Conservation (phyloP, 805 yeast genomes). For the Diddensiella santjacobensis region DNA sequence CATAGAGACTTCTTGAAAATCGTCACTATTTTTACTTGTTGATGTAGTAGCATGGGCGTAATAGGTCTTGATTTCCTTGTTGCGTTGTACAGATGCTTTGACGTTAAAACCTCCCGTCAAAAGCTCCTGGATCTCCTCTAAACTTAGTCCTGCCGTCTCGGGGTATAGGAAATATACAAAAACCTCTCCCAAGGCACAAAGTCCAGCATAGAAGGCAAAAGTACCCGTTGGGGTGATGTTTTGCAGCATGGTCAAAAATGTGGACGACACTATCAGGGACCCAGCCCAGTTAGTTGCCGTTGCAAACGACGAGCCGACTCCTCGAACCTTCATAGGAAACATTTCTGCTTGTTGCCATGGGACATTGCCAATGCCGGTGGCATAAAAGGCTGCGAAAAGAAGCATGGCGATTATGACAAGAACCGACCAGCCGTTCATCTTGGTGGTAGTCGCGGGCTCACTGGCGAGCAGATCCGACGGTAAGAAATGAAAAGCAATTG, state of each 20-base stretch:
- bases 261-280: conserved; percentile 82
- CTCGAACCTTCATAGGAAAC: conserved; percentile 91
- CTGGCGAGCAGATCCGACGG: conserved; percentile 55
- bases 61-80: conserved; percentile 40
- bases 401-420: conserved; percentile 84
- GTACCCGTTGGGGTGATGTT: conserved; percentile 95
- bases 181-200: conserved; percentile 66
- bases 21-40: neutral
- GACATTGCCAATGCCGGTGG: conserved; percentile 93
- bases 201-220: conserved; percentile 82
- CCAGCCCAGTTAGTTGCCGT: conserved; percentile 97
- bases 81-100: conserved; percentile 54
- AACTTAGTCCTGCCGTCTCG: conserved; percentile 82
- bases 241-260: conserved; percentile 90
- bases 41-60: conserved; percentile 7
- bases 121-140: conserved; percentile 85
- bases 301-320: conserved; percentile 85
- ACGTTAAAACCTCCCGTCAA: conserved; percentile 85
- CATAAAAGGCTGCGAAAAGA: conserved; percentile 81
- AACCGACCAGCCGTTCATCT: conserved; percentile 78
- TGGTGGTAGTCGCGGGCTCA: conserved; percentile 32
- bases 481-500: conserved; percentile 87
- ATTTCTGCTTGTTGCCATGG: conserved; percentile 98
- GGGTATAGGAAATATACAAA: conserved; percentile 85
- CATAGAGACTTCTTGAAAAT: neutral